Base-by-base conservation (phyloP, 306 rosid genomes). In the Crotalaria pallida region DNA sequence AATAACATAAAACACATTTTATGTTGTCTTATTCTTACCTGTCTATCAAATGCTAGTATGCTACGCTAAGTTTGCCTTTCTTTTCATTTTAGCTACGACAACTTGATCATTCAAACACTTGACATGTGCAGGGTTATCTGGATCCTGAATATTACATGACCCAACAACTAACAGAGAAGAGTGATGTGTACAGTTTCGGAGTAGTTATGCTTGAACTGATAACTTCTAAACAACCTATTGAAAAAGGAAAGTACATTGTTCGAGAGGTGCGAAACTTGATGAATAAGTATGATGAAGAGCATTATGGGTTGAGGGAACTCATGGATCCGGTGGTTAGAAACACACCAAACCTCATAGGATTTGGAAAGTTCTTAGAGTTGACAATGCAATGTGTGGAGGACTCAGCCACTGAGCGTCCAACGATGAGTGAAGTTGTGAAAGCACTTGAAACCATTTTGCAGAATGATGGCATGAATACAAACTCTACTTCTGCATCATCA, bases 61-160 rank as follows among this genome's bases (percentile, higher is more conserved):
- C 29, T 24, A 24, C 27, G 1, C 3, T 24, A 26, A 31, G 40
- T 34, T 34, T 72, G 23, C 5, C 33, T 18, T 22, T 4, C 60
- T 21, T 47, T 47, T 38, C 17, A 33, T 38, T 53, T 19, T 59
- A 10, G 38, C 63, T 51, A 65, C 10, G 47, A 38, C 16, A 2
- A 55, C 31, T 73, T 51, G 60, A 11, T 67, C 44, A 52, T 26
- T 59, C 13, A 67, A 67, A 52, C 61, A 38, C 45, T 48, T 57
- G 31, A 45, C 77, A 34, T 51, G 17, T 81, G 78, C 85, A 94
- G 98, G 99, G 99, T 8, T 94, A 94, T 75, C 58, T 94, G 27
- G 99, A 94, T 81, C 99, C 97, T 1, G 95, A 94, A 80, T 94
- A 94, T 60, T 94, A 94, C 86, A 82, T 88, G 96, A 94, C 96